Conservation (phyloP, 2,329 filamentous ascomycete genomes). For the Colletotrichum sp. region DNA sequence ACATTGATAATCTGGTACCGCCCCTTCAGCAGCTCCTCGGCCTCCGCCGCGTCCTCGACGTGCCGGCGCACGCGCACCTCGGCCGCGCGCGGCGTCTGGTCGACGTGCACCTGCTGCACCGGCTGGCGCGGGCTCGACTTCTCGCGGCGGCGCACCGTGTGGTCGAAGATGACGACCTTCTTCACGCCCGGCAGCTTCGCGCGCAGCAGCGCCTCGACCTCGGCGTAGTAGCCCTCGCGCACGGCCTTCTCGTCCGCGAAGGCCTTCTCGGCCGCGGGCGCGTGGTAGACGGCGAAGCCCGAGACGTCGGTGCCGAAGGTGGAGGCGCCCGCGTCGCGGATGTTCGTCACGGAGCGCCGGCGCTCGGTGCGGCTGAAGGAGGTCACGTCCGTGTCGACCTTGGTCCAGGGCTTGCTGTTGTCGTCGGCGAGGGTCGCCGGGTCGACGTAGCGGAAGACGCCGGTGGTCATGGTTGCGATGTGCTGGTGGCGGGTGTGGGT, state of each 20-base stretch:
- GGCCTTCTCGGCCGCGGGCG: conserved; percentile 55
- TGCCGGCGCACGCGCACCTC: conserved; percentile 67
- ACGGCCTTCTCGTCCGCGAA: conserved; percentile 63
- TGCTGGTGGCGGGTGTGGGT: neutral
- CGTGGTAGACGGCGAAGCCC: conserved; percentile 61
- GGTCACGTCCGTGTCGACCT: conserved; percentile 65
- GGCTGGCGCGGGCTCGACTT: conserved; percentile 65
- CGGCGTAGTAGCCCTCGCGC: conserved; percentile 62
- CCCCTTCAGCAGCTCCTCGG: conserved; percentile 58
- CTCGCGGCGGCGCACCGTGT: conserved; percentile 66
- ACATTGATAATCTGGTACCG: conserved; percentile 74
- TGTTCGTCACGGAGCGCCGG: conserved; percentile 54
- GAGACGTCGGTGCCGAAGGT: conserved; percentile 59
- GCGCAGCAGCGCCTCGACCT: conserved; percentile 63
- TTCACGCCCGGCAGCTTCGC: conserved; percentile 59
- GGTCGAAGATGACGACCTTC: conserved; percentile 73
- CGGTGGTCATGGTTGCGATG: conserved; percentile 56
- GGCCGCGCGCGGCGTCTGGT: conserved; percentile 70
- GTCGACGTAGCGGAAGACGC: conserved; percentile 67
- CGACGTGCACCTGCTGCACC: conserved; percentile 74
- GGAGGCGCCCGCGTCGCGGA: conserved; percentile 53
- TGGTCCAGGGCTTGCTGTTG: conserved; percentile 63
- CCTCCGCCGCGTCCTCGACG: conserved; percentile 49
- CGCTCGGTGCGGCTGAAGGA: conserved; percentile 55
- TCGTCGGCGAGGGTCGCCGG: conserved; percentile 41